These are phyloP conservation scores for Eimeria praecox DNA, from an alignment of 169 alveolate species.

Conservation along the genomic window DNA sequence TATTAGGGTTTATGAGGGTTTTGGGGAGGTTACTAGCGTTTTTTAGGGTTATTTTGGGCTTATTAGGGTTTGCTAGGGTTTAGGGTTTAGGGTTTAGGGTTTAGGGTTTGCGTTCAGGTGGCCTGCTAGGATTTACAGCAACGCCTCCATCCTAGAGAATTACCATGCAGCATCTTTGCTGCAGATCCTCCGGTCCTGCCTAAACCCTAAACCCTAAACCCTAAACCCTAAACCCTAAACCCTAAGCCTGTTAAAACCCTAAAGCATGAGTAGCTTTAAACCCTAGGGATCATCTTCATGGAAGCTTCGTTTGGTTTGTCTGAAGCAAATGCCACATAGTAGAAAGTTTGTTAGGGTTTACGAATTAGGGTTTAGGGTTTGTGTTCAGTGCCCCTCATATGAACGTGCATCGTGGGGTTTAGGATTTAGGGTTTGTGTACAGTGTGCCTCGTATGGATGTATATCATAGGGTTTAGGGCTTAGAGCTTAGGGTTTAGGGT, in stretches of 20 bases:
- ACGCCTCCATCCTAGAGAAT: conserved; percentile 80
- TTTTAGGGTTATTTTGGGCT: neutral
- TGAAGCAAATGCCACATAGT: conserved; percentile 96
- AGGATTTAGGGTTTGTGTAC: neutral
- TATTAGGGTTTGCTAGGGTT: neutral
- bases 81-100: neutral
- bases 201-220: neutral
- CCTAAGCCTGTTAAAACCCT: conserved; percentile 70
- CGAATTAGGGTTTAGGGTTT: neutral
- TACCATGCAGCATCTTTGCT: conserved; percentile 79
- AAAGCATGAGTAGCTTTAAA: no score
- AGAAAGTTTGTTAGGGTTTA: conserved; percentile 91
- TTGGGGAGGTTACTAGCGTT: no score
- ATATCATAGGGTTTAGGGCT: no score
- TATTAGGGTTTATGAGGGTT: neutral
- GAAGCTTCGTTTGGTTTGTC: no score
- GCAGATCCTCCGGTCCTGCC: conserved; percentile 70
- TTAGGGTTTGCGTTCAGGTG: conserved; percentile 35
- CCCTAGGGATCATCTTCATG: no score
- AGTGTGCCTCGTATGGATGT: conserved; percentile 92
- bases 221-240: neutral
- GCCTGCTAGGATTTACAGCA: conserved; percentile 75
- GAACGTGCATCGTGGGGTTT: conserved; percentile 96
- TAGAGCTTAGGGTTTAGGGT: conserved; percentile 98
- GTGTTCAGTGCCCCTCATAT: conserved; percentile 98